Conservation (phyloP, 305 asterid species). For the Salvia sclarea region DNA sequence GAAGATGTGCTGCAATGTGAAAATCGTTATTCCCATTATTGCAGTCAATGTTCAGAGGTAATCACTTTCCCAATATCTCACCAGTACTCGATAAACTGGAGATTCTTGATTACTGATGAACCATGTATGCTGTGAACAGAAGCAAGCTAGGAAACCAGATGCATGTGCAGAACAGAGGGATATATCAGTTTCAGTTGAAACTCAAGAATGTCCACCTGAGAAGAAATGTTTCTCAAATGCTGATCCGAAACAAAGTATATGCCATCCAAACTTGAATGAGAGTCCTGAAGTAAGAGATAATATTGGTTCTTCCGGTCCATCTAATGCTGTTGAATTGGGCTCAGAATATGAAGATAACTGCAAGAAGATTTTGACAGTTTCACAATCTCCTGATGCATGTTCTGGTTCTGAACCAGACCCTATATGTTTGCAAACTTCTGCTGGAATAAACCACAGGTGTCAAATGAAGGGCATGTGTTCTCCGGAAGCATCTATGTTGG, state of each 20-base stretch:
- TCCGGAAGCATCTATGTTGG: constrained; percentile 19
- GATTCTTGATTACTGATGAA: background rate
- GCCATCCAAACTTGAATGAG: constrained; percentile 31
- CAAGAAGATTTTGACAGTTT: constrained; percentile 22
- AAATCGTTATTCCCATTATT: constrained; percentile 20
- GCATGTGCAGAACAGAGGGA: constrained; percentile 34
- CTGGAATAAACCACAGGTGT: constrained; percentile 25
- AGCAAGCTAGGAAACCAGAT: constrained; percentile 36
- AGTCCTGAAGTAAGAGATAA: constrained; percentile 25
- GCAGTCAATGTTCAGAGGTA: constrained; percentile 32
- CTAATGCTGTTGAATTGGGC: constrained; percentile 26
- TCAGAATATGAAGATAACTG: constrained; percentile 33
- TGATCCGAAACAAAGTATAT: background rate
- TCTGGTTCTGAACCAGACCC: constrained; percentile 28
- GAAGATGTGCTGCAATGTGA: constrained; percentile 26
- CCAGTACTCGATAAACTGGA: background rate
- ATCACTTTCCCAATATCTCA: constrained; percentile 1
- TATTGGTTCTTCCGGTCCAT: constrained; percentile 32
- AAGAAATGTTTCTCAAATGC: constrained; percentile 16
- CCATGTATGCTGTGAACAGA: constrained; percentile 18
- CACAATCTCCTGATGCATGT: constrained; percentile 29
- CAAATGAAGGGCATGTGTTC: constrained; percentile 10
- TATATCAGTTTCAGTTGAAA: constrained; percentile 16
- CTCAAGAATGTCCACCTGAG: constrained; percentile 27
- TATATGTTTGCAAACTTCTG: constrained; percentile 22